Percentiles rank a stretch among this genome's conserved stretches.
Evolutionary conservation across 495 filamentous ascomycete genomes (phyloP).

Genomic region (Xylaria sp.): DNA sequence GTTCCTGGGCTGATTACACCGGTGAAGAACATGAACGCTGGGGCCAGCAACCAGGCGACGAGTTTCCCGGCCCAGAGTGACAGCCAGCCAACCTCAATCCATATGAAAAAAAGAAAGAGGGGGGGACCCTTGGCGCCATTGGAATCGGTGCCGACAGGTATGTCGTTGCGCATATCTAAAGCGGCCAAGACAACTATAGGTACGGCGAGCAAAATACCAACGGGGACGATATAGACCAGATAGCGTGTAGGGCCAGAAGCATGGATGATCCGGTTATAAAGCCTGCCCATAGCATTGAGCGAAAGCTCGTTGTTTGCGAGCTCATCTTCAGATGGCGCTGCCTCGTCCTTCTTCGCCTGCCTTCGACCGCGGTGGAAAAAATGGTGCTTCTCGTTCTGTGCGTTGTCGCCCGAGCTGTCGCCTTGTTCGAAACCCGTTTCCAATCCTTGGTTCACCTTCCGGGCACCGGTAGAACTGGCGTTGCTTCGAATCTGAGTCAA

Average conservation of each 20-base stretch:
- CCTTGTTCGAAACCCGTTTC: constrained; percentile 40
- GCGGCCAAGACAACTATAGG: constrained; percentile 80
- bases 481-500: constrained; percentile 58
- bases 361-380: constrained; percentile 67
- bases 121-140: constrained; percentile 60
- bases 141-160: constrained; percentile 45
- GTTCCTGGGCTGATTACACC: constrained; percentile 92
- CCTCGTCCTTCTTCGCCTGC: constrained; percentile 54
- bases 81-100: constrained; percentile 92
- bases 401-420: constrained; percentile 38
- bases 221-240: constrained; percentile 83
- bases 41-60: constrained; percentile 77
- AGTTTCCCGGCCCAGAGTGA: constrained; percentile 88
- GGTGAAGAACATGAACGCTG: constrained; percentile 82
- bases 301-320: constrained; percentile 61
- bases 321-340: constrained; percentile 60
- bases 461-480: constrained; percentile 56
- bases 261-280: constrained; percentile 84
- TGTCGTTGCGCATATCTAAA: constrained; percentile 44
- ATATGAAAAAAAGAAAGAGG: constrained; percentile 82
- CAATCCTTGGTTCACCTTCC: constrained; percentile 52
- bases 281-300: constrained; percentile 80
- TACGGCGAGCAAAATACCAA: constrained; percentile 75
- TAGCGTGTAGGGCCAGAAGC: constrained; percentile 90
- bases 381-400: constrained; percentile 57